A percentile compares a stretch with the other conserved stretches of the same genome.
Evolutionary conservation across 208 protist species (phyloP).

Genomic region (Herpetomonas tarakana): DNA sequence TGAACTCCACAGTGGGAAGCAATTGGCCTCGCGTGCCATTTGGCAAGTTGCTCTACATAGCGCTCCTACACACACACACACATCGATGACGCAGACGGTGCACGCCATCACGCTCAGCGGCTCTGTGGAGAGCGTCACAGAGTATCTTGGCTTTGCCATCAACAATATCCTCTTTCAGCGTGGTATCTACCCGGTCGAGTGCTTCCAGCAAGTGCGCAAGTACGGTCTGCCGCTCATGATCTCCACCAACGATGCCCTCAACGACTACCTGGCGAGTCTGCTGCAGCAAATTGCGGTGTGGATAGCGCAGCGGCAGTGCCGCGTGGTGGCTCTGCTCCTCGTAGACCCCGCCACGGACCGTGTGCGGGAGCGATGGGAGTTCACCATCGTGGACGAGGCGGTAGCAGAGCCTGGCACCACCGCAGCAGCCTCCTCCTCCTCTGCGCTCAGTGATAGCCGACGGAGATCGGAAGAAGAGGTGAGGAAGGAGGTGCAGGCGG

Average conservation of each 20-base stretch:
- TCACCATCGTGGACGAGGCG: slow-evolving; percentile 68
- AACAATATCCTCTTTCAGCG: slow-evolving; percentile 96
- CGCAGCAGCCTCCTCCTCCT: neutral
- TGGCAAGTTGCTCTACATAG: no score
- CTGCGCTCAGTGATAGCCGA: neutral
- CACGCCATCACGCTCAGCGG: slow-evolving; percentile 95
- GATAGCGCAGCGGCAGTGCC: slow-evolving; percentile 86
- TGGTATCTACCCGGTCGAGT: slow-evolving; percentile 97
- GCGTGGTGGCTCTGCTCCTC: slow-evolving; percentile 95
- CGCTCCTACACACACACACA: no score
- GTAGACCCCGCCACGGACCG: slow-evolving; percentile 46
- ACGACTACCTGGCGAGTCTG: slow-evolving; percentile 94
- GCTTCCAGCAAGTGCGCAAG: slow-evolving; percentile 92
- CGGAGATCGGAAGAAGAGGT: slow-evolving; percentile 84
- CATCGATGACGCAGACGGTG: slow-evolving; percentile 34
- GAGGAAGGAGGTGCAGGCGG: slow-evolving; percentile 92
- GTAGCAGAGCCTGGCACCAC: neutral
- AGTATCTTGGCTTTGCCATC: slow-evolving; percentile 96
- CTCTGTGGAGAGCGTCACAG: slow-evolving; percentile 96
- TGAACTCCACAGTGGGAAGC: no score
- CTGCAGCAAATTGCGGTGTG: slow-evolving; percentile 94
- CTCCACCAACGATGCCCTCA: slow-evolving; percentile 93
- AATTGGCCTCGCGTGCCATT: no score
- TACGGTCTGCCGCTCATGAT: slow-evolving; percentile 96
- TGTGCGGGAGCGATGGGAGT: slow-evolving; percentile 96